phyloP scores from a whole-genome alignment of 1,284 basidiomycete species.

The Leccinum griseonigrum region DNA sequence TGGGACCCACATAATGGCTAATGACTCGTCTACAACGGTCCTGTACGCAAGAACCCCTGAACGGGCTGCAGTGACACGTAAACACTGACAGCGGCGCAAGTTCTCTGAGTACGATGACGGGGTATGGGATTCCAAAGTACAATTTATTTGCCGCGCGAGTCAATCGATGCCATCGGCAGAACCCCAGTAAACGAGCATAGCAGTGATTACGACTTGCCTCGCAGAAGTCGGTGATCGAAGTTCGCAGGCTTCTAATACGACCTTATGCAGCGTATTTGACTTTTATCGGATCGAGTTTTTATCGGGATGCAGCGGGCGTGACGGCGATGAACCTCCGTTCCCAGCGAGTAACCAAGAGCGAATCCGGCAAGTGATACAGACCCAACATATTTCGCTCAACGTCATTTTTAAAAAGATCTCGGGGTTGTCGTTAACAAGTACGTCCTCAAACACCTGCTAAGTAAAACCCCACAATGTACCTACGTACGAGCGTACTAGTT shows the following conservation, averaged over 20 bases:
- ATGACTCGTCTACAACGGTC: slow-evolving; percentile 12
- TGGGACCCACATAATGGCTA: slow-evolving; percentile 7
- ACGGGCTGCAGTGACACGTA: slow-evolving; percentile 25
- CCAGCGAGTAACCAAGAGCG: slow-evolving; percentile 27
- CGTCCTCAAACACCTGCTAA: background rate
- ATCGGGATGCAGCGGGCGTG: slow-evolving; percentile 18
- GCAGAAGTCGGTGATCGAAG: slow-evolving; percentile 17
- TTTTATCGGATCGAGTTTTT: slow-evolving; percentile 23
- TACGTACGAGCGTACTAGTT: background rate
- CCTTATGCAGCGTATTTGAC: slow-evolving; percentile 13
- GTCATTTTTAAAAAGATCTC: slow-evolving; percentile 7
- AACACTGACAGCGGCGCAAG: slow-evolving; percentile 30
- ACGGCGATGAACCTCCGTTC: slow-evolving; percentile 30
- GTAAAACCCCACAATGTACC: background rate
- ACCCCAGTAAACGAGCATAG: slow-evolving; percentile 12
- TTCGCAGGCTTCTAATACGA: slow-evolving; percentile 21
- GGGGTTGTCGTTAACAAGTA: background rate
- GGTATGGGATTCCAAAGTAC: slow-evolving; percentile 24
- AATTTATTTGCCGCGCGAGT: slow-evolving; percentile 17
- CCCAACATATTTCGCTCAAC: slow-evolving; percentile 4
- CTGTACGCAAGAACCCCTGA: slow-evolving; percentile 8
- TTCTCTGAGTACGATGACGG: slow-evolving; percentile 17
- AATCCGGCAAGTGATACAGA: slow-evolving; percentile 17
- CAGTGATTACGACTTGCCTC: slow-evolving; percentile 18
- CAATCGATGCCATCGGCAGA: slow-evolving; percentile 35